A percentile compares a stretch with the other conserved stretches of the same genome.
These are phyloP conservation scores for Ophiostoma himal-ulmi DNA, from an alignment of 2,329 filamentous ascomycete genomes.

Conservation along the genomic window DNA sequence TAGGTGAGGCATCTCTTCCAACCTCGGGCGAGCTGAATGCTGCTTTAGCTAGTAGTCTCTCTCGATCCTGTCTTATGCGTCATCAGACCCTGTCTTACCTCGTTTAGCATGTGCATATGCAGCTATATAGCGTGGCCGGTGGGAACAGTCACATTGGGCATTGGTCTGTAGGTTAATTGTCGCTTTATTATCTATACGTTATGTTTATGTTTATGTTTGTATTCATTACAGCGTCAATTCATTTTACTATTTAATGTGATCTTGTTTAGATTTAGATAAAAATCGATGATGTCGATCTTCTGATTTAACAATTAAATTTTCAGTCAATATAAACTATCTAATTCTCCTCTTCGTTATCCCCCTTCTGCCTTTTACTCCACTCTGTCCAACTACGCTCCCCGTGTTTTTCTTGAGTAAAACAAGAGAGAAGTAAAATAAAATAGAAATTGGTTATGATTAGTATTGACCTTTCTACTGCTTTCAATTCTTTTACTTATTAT, in stretches of 20 bases:
- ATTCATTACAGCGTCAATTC: neutral
- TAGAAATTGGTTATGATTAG: neutral
- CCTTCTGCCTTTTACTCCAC: no score
- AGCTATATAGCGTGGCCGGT: neutral
- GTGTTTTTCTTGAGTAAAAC: conserved; percentile 1
- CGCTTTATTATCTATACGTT: neutral
- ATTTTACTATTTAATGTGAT: neutral
- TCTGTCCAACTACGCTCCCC: neutral
- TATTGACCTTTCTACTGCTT: no score
- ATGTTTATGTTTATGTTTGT: neutral
- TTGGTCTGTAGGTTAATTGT: neutral
- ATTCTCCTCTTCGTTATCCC: neutral
- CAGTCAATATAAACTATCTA: neutral
- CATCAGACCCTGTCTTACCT: conserved; percentile 3
- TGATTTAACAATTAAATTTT: neutral
- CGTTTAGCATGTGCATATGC: neutral
- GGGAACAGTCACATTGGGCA: neutral
- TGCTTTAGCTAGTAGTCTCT: neutral
- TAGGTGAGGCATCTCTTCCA: no score
- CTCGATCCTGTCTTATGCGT: neutral
- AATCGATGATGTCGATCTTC: neutral
- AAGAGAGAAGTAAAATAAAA: neutral
- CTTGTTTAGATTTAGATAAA: neutral
- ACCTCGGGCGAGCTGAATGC: no score
- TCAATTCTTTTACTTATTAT: neutral